Conservation (phyloP, 768 basidiomycete species). For the Agaricus sinodeliciosus region DNA sequence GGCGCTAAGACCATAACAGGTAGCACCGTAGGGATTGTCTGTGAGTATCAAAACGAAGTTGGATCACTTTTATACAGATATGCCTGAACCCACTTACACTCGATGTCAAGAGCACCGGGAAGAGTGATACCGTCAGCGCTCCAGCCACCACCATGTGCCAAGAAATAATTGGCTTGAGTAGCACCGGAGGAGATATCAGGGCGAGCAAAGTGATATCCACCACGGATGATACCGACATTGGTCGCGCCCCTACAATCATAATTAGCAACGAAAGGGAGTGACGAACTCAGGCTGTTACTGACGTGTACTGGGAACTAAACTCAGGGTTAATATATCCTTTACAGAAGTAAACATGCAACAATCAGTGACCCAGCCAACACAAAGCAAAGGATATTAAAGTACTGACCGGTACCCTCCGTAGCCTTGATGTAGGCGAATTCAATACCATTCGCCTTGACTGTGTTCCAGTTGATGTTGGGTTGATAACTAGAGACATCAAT, state of each 20-base stretch:
- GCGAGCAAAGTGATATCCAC: constrained; percentile 55
- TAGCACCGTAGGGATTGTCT: constrained; percentile 48
- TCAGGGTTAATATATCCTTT: constrained; percentile 32
- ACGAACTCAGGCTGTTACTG: background rate
- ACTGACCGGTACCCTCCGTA: constrained; percentile 50
- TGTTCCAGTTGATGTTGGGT: constrained; percentile 41
- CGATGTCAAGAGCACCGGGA: constrained; percentile 59
- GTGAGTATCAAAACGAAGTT: background rate
- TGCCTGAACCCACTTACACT: constrained; percentile 29
- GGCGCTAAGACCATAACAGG: constrained; percentile 48
- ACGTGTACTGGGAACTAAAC: constrained; percentile 24
- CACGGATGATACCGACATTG: constrained; percentile 50
- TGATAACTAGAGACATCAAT: constrained; percentile 54
- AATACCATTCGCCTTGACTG: constrained; percentile 44
- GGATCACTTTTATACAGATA: background rate
- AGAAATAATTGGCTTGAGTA: constrained; percentile 52
- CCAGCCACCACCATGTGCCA: constrained; percentile 57
- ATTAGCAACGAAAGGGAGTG: background rate
- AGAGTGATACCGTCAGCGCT: constrained; percentile 49
- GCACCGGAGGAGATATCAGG: constrained; percentile 49
- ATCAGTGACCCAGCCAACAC: background rate
- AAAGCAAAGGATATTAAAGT: constrained; percentile 5
- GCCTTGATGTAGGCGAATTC: constrained; percentile 62
- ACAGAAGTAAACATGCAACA: background rate
- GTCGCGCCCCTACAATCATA: constrained; percentile 45